Conservation (phyloP, 2,329 filamentous ascomycete genomes). For the Ramularia collo-cygni region DNA sequence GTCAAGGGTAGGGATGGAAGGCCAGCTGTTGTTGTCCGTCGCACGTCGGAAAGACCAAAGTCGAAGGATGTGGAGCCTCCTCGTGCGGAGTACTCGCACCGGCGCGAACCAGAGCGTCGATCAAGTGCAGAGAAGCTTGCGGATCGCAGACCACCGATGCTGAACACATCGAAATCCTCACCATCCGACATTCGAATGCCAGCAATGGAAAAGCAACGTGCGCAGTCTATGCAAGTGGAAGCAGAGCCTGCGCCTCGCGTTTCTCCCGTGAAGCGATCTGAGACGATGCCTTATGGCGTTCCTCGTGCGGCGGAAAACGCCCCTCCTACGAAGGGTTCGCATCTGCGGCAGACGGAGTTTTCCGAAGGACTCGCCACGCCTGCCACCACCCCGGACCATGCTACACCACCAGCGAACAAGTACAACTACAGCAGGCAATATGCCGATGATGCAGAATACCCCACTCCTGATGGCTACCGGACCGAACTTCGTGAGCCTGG, state of each 20-base stretch:
- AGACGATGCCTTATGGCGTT: conserved; percentile 35
- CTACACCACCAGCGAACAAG: conserved; percentile 11
- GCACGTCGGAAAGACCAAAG: conserved; percentile 21
- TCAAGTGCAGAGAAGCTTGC: conserved; percentile 20
- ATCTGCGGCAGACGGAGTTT: conserved; percentile 22
- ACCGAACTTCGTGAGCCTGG: conserved; percentile 19
- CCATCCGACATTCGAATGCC: conserved; percentile 26
- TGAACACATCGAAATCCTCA: conserved; percentile 34
- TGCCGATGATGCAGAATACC: conserved; percentile 27
- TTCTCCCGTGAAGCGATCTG: conserved; percentile 35
- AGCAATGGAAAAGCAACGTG: conserved; percentile 19
- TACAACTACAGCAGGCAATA: conserved; percentile 24
- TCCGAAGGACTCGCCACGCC: conserved; percentile 23
- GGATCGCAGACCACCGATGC: conserved; percentile 24
- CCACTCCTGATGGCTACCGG: conserved; percentile 26
- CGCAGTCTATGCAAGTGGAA: conserved; percentile 25
- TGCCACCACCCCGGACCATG: conserved; percentile 22
- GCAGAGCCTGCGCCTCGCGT: conserved; percentile 23
- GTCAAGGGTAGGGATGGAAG: conserved; percentile 22
- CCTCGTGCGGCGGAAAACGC: conserved; percentile 11
- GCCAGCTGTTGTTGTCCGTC: conserved; percentile 20
- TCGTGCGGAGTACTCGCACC: conserved; percentile 14
- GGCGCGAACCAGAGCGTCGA: conserved; percentile 19
- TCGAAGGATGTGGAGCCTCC: conserved; percentile 15
- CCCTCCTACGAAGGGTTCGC: conserved; percentile 17